These are phyloP conservation scores for Penicillium sp. DNA, from an alignment of 2,329 filamentous ascomycete species.

Conservation along the genomic window DNA sequence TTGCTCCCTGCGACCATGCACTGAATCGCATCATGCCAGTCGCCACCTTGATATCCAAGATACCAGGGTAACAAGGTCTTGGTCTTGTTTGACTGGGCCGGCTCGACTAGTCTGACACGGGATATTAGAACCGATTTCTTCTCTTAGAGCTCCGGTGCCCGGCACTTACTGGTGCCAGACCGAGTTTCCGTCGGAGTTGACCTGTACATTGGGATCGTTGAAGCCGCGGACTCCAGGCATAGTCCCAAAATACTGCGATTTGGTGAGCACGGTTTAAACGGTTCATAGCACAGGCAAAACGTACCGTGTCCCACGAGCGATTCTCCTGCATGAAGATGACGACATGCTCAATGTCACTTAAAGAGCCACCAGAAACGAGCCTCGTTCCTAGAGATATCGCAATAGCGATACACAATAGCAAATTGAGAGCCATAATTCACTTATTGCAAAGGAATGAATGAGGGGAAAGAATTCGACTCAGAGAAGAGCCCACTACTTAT, in stretches of 20 bases:
- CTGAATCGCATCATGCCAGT: slow-evolving; percentile 51
- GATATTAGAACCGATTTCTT: neutral
- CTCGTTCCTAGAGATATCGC: slow-evolving; percentile 15
- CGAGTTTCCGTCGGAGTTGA: slow-evolving; percentile 44
- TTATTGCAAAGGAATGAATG: neutral
- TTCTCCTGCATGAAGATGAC: slow-evolving; percentile 58
- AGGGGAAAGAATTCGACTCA: neutral
- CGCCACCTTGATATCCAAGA: slow-evolving; percentile 54
- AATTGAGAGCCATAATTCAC: slow-evolving; percentile 7
- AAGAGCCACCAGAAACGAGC: slow-evolving; percentile 35
- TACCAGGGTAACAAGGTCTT: slow-evolving; percentile 53
- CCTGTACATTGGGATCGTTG: slow-evolving; percentile 54
- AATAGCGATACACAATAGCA: slow-evolving; percentile 12
- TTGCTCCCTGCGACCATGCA: slow-evolving; percentile 54
- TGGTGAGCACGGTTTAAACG: neutral
- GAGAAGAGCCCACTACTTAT: neutral
- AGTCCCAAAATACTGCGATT: slow-evolving; percentile 52
- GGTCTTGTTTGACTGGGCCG: slow-evolving; percentile 39
- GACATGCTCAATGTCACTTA: slow-evolving; percentile 56
- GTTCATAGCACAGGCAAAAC: neutral
- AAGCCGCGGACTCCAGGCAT: slow-evolving; percentile 57
- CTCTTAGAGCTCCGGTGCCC: neutral
- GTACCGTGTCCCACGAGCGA: slow-evolving; percentile 39
- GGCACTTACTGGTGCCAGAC: slow-evolving; percentile 49
- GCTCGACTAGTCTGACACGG: slow-evolving; percentile 33